phyloP scores from a whole-genome alignment of 2,329 filamentous ascomycete genomes.

The Remersonia thermophila region DNA sequence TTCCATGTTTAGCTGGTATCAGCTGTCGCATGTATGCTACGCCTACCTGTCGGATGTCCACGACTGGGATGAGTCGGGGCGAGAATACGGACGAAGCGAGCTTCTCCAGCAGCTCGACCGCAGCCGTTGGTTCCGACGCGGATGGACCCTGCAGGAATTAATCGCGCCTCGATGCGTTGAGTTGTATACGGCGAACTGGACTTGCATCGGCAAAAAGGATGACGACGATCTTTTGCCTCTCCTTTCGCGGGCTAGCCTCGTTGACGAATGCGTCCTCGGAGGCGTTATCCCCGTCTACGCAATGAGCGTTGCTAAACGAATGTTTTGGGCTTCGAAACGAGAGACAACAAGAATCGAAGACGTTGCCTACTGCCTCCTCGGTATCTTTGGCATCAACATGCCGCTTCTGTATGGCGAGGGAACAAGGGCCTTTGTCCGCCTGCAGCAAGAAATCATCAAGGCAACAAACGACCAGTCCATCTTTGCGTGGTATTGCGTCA shows the following conservation, averaged over 20 bases:
- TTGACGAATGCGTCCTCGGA: background rate
- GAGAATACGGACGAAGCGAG: background rate
- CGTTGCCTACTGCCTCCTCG: slow-evolving; percentile 4
- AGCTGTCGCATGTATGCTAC: background rate
- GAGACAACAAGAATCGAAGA: slow-evolving; percentile 4
- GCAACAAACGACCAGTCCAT: slow-evolving; percentile 3
- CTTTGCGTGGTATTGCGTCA: slow-evolving; percentile 3
- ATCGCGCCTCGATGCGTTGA: background rate
- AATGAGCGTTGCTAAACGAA: slow-evolving; percentile 1
- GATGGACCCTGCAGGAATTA: slow-evolving; percentile 6
- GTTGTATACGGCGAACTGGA: slow-evolving; percentile 2
- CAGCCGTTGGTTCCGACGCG: slow-evolving; percentile 4
- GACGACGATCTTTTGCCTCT: background rate
- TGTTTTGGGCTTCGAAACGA: slow-evolving; percentile 5
- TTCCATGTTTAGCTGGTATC: slow-evolving; percentile 5
- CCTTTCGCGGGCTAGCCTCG: background rate
- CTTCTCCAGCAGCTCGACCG: background rate
- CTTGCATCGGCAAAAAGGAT: background rate
- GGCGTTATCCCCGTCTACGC: background rate
- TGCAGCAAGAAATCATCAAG: slow-evolving; percentile 2
- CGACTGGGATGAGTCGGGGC: background rate
- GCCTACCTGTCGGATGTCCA: slow-evolving; percentile 4
- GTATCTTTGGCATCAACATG: slow-evolving; percentile 7
- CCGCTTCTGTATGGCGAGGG: slow-evolving; percentile 5
- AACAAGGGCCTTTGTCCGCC: background rate